Conservation (phyloP, 2,329 filamentous ascomycete species). For the Fusarium sublunatum region DNA sequence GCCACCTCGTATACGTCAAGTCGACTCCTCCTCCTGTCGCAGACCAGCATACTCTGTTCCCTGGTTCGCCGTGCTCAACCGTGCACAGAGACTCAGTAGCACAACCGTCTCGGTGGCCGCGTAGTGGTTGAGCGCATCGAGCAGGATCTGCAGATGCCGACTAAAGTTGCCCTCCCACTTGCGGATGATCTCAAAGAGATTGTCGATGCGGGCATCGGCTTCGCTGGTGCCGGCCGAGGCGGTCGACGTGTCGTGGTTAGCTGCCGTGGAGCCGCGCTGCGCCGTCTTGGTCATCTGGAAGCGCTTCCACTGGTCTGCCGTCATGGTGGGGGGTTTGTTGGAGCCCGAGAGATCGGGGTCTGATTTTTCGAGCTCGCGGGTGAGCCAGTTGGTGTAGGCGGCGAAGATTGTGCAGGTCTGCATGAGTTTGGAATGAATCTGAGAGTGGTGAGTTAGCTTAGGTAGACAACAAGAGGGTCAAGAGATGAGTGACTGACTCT, state of each 20-base stretch:
- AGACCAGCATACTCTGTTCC: slow-evolving; percentile 73
- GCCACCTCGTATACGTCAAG: slow-evolving; percentile 9
- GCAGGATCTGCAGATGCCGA: slow-evolving; percentile 88
- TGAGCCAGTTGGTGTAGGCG: slow-evolving; percentile 86
- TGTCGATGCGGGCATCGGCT: slow-evolving; percentile 67
- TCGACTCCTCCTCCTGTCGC: slow-evolving; percentile 66
- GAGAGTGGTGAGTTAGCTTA: slow-evolving; percentile 22
- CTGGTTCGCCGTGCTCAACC: slow-evolving; percentile 84
- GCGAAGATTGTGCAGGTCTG: slow-evolving; percentile 96
- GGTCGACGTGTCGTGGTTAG: slow-evolving; percentile 50
- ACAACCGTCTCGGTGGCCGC: slow-evolving; percentile 98
- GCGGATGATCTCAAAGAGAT: slow-evolving; percentile 86
- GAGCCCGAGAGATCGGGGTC: slow-evolving; percentile 79
- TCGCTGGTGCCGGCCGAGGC: slow-evolving; percentile 51
- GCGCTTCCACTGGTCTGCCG: slow-evolving; percentile 68
- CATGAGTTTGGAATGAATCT: slow-evolving; percentile 98
- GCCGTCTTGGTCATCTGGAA: slow-evolving; percentile 64
- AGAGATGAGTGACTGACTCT: slow-evolving; percentile 68
- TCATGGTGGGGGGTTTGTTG: slow-evolving; percentile 70
- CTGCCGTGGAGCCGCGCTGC: slow-evolving; percentile 50
- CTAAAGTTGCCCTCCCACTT: slow-evolving; percentile 96
- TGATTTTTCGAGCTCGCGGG: slow-evolving; percentile 83
- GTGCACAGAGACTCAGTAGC: slow-evolving; percentile 85
- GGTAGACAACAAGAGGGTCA: not conserved
- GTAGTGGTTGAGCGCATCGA: slow-evolving; percentile 96